phyloP scores from a whole-genome alignment of 148 eudicot species.

The Vaccinium darrowii region DNA sequence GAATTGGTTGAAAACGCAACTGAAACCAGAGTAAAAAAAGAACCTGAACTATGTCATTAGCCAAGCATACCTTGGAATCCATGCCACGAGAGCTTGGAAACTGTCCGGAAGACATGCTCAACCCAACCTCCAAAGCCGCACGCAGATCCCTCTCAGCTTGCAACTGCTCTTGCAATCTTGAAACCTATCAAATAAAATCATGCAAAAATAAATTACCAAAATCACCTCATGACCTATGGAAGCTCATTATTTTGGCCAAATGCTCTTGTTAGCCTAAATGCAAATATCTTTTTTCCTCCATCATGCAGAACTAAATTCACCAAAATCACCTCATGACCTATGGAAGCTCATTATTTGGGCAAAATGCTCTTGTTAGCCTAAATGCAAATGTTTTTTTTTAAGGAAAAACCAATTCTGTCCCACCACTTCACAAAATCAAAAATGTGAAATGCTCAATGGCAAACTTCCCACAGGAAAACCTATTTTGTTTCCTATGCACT shows the following conservation, averaged over 20 bases:
- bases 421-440: neutral
- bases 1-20: conserved; percentile 5
- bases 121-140: conserved; percentile 94
- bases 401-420: neutral
- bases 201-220: neutral
- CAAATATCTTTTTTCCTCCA: neutral
- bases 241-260: conserved; percentile 1
- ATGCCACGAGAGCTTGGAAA: conserved; percentile 72
- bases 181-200: conserved; percentile 53
- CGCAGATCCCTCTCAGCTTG: conserved; percentile 98
- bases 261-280: neutral
- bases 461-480: neutral
- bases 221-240: neutral
- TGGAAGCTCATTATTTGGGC: neutral
- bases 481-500: neutral
- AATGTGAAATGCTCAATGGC: neutral
- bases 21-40: neutral
- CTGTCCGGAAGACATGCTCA: conserved; percentile 96
- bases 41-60: neutral
- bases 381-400: neutral
- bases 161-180: conserved; percentile 95
- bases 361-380: neutral
- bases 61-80: conserved; percentile 82
- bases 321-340: neutral
- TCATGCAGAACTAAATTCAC: neutral